Conservation (phyloP, 2,329 filamentous ascomycete species). For the Colletotrichum sidae region DNA sequence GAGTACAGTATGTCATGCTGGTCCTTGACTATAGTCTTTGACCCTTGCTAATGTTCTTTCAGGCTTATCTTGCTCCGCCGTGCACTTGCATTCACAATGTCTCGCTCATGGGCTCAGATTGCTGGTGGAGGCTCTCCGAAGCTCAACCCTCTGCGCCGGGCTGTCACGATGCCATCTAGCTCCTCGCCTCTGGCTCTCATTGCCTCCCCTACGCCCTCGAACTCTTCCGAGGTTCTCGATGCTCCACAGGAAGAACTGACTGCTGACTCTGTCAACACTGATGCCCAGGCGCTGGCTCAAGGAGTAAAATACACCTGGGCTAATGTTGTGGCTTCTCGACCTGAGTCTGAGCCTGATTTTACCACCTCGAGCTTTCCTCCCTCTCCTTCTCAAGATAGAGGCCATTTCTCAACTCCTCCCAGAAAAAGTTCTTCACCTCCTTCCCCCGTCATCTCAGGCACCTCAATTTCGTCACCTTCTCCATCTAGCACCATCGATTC, state of each 20-base stretch:
- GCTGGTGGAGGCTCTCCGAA: background rate
- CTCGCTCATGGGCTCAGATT: slow-evolving; percentile 21
- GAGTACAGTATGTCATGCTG: too few relatives aligned
- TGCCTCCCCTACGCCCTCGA: background rate
- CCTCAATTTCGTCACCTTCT: too few relatives aligned
- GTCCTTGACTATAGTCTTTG: too few relatives aligned
- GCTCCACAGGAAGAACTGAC: background rate
- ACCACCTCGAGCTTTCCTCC: background rate
- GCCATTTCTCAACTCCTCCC: background rate
- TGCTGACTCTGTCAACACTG: background rate
- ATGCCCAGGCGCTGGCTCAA: background rate
- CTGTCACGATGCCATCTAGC: background rate
- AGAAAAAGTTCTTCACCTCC: too few relatives aligned
- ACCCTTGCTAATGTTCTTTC: background rate
- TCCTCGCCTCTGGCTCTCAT: background rate
- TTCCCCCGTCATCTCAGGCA: too few relatives aligned
- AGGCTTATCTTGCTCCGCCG: background rate
- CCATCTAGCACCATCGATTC: too few relatives aligned
- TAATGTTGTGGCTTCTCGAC: background rate
- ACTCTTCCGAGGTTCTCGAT: background rate
- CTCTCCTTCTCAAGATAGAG: background rate
- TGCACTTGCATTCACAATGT: background rate
- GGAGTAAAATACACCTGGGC: slow-evolving; percentile 3
- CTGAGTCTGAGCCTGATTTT: background rate
- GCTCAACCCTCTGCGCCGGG: slow-evolving; percentile 3